A percentile compares a stretch with the other conserved stretches of the same genome.
Conservation (phyloP, 2,329 filamentous ascomycete species). For the Grosmannia huntii region DNA sequence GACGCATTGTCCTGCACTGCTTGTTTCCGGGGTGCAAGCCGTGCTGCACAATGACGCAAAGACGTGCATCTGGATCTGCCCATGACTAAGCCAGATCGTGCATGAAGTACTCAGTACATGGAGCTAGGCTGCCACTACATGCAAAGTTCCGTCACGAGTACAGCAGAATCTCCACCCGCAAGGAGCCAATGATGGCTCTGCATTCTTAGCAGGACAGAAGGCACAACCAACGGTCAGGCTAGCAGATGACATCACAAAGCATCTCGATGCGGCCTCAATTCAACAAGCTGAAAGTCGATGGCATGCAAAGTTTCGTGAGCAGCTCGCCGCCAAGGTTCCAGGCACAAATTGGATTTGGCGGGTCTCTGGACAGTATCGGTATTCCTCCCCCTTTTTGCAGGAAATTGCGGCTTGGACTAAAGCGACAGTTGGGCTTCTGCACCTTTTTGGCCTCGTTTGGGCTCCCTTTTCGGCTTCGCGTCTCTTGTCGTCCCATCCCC, state of each 20-base stretch:
- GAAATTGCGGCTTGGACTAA: not conserved
- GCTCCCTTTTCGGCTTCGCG: not conserved
- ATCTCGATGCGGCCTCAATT: not conserved
- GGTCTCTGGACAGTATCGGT: not conserved
- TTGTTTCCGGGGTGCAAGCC: not conserved
- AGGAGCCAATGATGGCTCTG: not conserved
- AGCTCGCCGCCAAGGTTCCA: not conserved
- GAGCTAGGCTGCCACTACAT: not conserved
- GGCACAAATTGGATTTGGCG: not conserved
- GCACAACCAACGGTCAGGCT: not conserved
- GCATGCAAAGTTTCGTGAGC: too few species aligned
- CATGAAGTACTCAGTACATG: not conserved
- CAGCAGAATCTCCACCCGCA: not conserved
- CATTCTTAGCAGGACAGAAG: not conserved
- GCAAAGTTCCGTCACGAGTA: not conserved
- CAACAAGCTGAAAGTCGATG: not conserved
- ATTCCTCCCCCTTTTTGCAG: not conserved
- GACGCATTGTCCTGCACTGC: too few species aligned
- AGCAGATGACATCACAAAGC: not conserved
- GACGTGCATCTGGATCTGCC: not conserved
- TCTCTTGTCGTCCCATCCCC: not conserved
- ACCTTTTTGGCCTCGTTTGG: not conserved
- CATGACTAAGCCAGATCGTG: not conserved
- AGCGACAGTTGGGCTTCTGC: not conserved
- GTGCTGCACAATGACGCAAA: not conserved